These are phyloP conservation scores for Solanum bulbocastanum DNA, from an alignment of 257 asterid genomes.

Conservation along the genomic window DNA sequence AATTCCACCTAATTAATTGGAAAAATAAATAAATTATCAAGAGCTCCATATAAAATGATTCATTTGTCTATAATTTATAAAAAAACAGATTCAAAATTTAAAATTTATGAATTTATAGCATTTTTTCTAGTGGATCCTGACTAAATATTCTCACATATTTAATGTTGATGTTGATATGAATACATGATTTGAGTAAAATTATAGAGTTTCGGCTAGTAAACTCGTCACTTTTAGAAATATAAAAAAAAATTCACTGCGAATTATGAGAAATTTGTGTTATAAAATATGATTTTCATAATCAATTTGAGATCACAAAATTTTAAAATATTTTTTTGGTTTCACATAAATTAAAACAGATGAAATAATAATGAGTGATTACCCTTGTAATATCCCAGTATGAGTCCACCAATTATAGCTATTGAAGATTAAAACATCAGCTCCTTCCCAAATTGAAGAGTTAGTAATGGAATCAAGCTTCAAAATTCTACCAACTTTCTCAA, in stretches of 20 bases:
- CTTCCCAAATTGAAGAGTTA: slow-evolving; percentile 26
- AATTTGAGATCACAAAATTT: background rate
- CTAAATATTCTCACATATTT: background rate
- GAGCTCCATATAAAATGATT: background rate
- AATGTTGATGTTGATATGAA: background rate
- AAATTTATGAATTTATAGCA: background rate
- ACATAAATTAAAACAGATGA: background rate
- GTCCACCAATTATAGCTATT: slow-evolving; percentile 73
- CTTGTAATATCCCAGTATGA: slow-evolving; percentile 37
- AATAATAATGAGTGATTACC: slow-evolving; percentile 11
- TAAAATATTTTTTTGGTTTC: background rate
- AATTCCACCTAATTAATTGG: slow-evolving; percentile 43
- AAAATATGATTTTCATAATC: too few relatives aligned
- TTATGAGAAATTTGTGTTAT: too few relatives aligned
- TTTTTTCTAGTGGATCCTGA: background rate
- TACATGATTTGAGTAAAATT: background rate
- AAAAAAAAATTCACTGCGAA: accelerated
- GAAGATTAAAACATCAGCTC: slow-evolving; percentile 40
- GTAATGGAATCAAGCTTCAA: slow-evolving; percentile 41
- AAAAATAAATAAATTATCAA: background rate
- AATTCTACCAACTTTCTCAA: slow-evolving; percentile 16
- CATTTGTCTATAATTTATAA: background rate
- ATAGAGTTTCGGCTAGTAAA: background rate
- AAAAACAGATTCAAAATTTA: background rate
- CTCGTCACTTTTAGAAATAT: too few relatives aligned